phyloP scores from a whole-genome alignment of 352 stramenopile genomes.

The Pythium chondricola region DNA sequence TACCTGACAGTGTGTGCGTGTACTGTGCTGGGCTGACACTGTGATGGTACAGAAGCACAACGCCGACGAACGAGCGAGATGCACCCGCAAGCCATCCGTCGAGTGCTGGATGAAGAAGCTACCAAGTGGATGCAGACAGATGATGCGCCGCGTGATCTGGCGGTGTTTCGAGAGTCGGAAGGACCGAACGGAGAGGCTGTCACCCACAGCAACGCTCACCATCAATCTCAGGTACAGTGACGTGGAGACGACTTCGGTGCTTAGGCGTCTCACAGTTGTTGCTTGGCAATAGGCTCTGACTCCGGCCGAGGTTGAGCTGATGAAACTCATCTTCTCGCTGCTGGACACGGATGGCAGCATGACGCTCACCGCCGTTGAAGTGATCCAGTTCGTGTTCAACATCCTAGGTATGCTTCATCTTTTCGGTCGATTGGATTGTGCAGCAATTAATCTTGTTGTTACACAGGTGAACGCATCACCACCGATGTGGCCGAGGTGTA shows the following conservation, averaged over 20 bases:
- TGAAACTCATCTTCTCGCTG: conserved; percentile 78
- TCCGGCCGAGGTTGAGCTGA: conserved; percentile 56
- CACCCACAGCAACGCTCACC: not conserved
- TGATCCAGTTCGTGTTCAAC: conserved; percentile 68
- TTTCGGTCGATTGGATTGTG: not conserved
- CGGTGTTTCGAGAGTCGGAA: not conserved
- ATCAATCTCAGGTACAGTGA: conserved; percentile 3
- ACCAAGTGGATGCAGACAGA: conserved; percentile 61
- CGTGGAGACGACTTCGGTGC: no score
- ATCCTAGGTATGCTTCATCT: conserved; percentile 41
- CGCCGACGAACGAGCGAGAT: conserved; percentile 68
- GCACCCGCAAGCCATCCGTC: conserved; percentile 68
- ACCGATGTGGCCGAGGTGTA: conserved; percentile 44
- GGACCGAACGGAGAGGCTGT: not conserved
- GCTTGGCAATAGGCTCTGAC: conserved; percentile 56
- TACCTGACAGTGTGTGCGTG: not conserved
- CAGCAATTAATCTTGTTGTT: not conserved
- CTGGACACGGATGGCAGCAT: conserved; percentile 76
- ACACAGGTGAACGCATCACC: conserved; percentile 50
- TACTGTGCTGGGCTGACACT: no score
- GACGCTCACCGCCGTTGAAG: conserved; percentile 41
- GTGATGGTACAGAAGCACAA: conserved; percentile 20
- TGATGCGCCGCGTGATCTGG: conserved; percentile 14
- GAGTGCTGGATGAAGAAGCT: conserved; percentile 56
- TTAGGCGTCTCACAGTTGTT: no score